Base-by-base conservation (phyloP, 2,329 filamentous ascomycete species). In the Aspergillus pseudonomiae region DNA sequence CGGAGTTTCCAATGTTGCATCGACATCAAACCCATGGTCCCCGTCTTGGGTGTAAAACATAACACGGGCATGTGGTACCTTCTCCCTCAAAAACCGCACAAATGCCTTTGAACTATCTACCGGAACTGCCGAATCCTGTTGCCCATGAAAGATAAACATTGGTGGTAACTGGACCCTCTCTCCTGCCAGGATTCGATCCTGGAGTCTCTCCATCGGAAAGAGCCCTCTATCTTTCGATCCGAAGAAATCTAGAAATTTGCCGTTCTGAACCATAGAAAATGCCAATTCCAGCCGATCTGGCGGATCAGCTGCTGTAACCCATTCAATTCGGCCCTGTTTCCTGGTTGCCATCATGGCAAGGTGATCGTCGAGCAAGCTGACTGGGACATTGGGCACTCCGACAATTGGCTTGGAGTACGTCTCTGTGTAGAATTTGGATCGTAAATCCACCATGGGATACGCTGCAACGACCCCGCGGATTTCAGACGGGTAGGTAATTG, bases 391-490 rank as follows among this genome's bases (percentile, higher is more conserved):
- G 5, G 46, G 48, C 4, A 60, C 58, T 6, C 58, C 58, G 6
- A 54, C 48, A 19, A 60, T 45, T 9, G 58, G 58, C 21, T 60
- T 60, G 1, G 46, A 39, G 28, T 54, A 60, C 10, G 26, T 3
- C 28, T 43, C 34, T 4, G 32, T 60, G n/a, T 60, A 60, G 58
- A 60, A 60, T 24, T 3, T 28, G 2, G 48, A 54, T 9, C 30
- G n/a, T 24, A 54, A 34, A 10, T 46, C 58, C 7, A 60, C 14
- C 58, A 60, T 60, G 2, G 58, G 50, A n/a, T 60, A 60, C 6
- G 50, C 48, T 11, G 58, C 34, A 32, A 60, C 55, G 11, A 60
- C 11, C 12, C 34, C 58, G 1, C 36, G 48, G 7, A 60, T 55
- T 3, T 55, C 14, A 5, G n/a, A 28, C 7, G 36, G 48, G 4